Conservation (phyloP, 192 early-diverging fungal species). For the Podila clonocystis region DNA sequence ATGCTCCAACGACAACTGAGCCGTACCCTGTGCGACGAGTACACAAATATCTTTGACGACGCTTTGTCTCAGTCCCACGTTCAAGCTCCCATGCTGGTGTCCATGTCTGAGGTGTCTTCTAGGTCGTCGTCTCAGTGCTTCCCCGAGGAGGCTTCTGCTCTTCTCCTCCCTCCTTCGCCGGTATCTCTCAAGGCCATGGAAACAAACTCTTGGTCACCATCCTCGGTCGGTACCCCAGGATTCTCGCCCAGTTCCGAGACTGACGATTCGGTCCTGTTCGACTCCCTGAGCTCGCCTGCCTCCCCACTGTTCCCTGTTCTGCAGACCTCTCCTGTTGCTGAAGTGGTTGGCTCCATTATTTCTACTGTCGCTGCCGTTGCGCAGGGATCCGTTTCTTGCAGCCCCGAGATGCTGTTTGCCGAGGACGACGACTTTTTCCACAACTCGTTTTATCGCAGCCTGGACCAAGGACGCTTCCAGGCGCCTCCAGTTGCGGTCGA, state of each 20-base stretch:
- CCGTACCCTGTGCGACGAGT: conserved; percentile 31
- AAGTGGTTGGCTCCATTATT: neutral
- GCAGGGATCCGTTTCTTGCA: neutral
- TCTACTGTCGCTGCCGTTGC: neutral
- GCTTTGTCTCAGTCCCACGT: neutral
- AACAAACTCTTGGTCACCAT: conserved; percentile 4
- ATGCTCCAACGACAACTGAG: conserved; percentile 20
- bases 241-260: conserved; percentile 22
- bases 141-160: neutral
- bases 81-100: neutral
- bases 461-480: neutral
- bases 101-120: neutral
- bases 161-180: neutral
- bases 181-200: neutral
- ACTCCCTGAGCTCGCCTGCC: conserved; percentile 20
- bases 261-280: conserved; percentile 15
- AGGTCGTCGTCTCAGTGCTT: neutral
- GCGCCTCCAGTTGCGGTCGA: too few species aligned
- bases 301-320: conserved; percentile 26
- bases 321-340: too few species aligned
- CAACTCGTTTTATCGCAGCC: conserved; percentile 23
- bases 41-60: conserved; percentile 32
- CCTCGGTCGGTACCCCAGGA: conserved; percentile 4
- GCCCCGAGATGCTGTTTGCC: neutral
- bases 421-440: conserved; percentile 17